Conservation (phyloP, 345 rosid genomes). For the Pseudoturritis turrita region DNA sequence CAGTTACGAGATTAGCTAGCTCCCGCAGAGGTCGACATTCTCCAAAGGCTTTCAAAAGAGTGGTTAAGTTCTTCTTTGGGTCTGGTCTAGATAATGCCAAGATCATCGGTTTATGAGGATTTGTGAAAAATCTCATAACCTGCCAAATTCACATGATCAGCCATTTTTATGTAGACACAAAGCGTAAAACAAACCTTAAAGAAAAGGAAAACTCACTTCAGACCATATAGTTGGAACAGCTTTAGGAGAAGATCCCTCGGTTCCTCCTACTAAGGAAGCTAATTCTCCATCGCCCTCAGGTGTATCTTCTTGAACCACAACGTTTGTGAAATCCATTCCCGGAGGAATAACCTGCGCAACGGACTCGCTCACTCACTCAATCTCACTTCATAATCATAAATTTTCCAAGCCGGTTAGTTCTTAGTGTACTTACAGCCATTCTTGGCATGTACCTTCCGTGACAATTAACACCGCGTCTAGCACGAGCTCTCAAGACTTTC, state of each 20-base stretch:
- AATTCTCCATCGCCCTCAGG: conserved; percentile 80
- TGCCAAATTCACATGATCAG: conserved; percentile 8
- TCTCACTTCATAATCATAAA: neutral
- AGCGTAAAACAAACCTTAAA: neutral
- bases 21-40: conserved; percentile 87
- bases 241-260: conserved; percentile 84
- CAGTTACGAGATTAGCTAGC: conserved; percentile 87
- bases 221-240: conserved; percentile 88
- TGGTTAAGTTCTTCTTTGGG: conserved; percentile 94
- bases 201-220: conserved; percentile 53
- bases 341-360: conserved; percentile 82
- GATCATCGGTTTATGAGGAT: conserved; percentile 95
- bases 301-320: conserved; percentile 81
- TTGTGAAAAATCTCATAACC: conserved; percentile 91
- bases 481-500: conserved; percentile 85
- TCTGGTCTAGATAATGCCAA: conserved; percentile 96
- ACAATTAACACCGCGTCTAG: conserved; percentile 89
- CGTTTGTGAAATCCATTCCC: conserved; percentile 98
- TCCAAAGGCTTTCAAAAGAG: conserved; percentile 90
- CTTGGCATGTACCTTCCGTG: conserved; percentile 96
- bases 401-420: neutral
- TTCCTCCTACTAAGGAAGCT: conserved; percentile 45
- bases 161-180: neutral
- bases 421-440: conserved; percentile 66
- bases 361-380: neutral